phyloP scores from a whole-genome alignment of 179 eudicot species.

The Amaranthus tricolor region DNA sequence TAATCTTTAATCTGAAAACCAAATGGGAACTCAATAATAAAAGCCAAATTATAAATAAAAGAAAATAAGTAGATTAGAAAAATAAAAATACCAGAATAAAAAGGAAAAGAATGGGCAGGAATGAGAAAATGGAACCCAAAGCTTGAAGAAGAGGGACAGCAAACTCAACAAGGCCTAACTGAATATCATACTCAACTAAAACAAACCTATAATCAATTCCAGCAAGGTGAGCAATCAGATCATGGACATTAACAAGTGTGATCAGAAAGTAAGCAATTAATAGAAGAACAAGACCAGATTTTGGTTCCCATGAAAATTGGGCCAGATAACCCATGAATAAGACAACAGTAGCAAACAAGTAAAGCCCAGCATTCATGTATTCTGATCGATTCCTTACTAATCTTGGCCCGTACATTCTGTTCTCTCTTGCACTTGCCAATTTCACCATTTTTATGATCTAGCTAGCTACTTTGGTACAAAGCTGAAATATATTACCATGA shows the following conservation, averaged over 20 bases:
- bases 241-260: conserved; percentile 52
- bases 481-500: no score
- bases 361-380: conserved; percentile 75
- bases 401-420: conserved; percentile 63
- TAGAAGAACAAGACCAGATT: conserved; percentile 54
- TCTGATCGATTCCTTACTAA: conserved; percentile 45
- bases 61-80: background rate
- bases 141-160: conserved; percentile 55
- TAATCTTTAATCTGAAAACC: no score
- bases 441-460: conserved; percentile 56
- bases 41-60: background rate
- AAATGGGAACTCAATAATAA: background rate
- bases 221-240: conserved; percentile 70
- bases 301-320: conserved; percentile 46
- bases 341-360: conserved; percentile 52
- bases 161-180: conserved; percentile 73
- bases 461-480: no score
- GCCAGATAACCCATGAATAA: conserved; percentile 51
- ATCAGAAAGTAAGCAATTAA: conserved; percentile 39
- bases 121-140: conserved; percentile 44
- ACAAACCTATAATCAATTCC: conserved; percentile 49
- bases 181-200: conserved; percentile 51
- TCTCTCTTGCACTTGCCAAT: conserved; percentile 73
- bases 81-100: conserved; percentile 50
- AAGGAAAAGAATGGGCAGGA: conserved; percentile 48